A percentile compares a stretch with the other conserved stretches of the same genome.
Evolutionary conservation across 768 basidiomycete genomes (phyloP).

Genomic region (Hericium coralloides): DNA sequence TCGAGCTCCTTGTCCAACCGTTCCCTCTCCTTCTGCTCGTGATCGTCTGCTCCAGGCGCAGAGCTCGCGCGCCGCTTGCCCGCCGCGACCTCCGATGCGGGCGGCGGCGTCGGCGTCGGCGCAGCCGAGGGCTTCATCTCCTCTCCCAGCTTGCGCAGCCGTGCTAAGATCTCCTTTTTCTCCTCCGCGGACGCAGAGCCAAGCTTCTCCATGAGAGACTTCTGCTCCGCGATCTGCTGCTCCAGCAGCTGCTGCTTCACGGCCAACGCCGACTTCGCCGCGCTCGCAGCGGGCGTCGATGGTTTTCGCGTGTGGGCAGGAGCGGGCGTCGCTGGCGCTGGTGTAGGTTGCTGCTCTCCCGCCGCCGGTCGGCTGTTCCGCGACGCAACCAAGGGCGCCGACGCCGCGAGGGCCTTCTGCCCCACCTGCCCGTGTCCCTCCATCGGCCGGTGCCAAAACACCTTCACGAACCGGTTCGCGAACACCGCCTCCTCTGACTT

Average conservation of each 20-base stretch:
- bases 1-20: conserved; percentile 81
- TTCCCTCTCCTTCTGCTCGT: conserved; percentile 51
- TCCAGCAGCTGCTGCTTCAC: conserved; percentile 71
- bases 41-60: conserved; percentile 30
- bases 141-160: conserved; percentile 66
- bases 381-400: conserved; percentile 67
- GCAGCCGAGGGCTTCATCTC: conserved; percentile 54
- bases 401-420: conserved; percentile 69
- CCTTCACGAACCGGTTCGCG: conserved; percentile 87
- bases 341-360: conserved; percentile 15
- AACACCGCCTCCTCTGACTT: conserved; percentile 94
- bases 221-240: conserved; percentile 83
- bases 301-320: conserved; percentile 29
- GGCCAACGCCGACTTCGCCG: conserved; percentile 44
- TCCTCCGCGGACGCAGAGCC: conserved; percentile 54
- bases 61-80: conserved; percentile 17
- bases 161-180: conserved; percentile 72
- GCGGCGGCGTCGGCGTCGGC: conserved; percentile 18
- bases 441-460: conserved; percentile 93
- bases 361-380: conserved; percentile 32
- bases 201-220: conserved; percentile 68
- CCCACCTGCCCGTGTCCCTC: conserved; percentile 83
- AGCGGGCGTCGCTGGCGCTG: conserved; percentile 19
- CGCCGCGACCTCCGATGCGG: conserved; percentile 19
- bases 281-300: conserved; percentile 19